Percentiles rank a stretch among this genome's conserved stretches.
These are phyloP conservation scores for Aspergillus sp. DNA, from an alignment of 2,329 filamentous ascomycete species.

Conservation along the genomic window DNA sequence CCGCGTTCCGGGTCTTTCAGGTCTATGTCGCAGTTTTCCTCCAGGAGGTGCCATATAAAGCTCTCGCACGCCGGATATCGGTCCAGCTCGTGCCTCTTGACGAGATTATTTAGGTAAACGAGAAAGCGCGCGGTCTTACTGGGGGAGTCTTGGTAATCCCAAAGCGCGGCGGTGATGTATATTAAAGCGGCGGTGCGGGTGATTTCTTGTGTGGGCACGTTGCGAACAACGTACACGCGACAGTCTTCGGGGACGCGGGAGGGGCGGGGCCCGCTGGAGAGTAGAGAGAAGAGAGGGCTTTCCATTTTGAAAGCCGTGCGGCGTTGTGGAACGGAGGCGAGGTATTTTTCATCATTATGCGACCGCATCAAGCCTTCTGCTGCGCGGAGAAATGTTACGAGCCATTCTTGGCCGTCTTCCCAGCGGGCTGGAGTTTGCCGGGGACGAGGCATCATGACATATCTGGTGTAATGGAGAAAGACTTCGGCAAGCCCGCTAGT, in stretches of 20 bases:
- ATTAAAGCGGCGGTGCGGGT: constrained; percentile 40
- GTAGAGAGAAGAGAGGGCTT: constrained; percentile 37
- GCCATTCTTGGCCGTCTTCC: constrained; percentile 25
- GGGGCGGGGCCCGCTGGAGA: constrained; percentile 44
- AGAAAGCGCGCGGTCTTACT: constrained; percentile 36
- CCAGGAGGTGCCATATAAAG: constrained; percentile 40
- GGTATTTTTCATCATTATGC: constrained; percentile 28
- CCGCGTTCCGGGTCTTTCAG: constrained; percentile 36
- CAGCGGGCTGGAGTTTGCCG: constrained; percentile 4
- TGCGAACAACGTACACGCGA: constrained; percentile 38
- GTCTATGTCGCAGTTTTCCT: constrained; percentile 36
- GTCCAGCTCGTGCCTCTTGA: constrained; percentile 33
- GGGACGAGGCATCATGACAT: constrained; percentile 29
- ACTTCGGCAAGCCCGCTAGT: constrained; percentile 24
- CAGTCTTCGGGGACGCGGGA: constrained; percentile 35
- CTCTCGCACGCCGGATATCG: constrained; percentile 39
- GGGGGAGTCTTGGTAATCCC: constrained; percentile 33
- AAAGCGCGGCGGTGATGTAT: constrained; percentile 39
- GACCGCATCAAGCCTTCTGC: constrained; percentile 35
- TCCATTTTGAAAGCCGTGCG: constrained; percentile 36
- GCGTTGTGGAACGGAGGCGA: constrained; percentile 29
- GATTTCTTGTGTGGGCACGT: constrained; percentile 33
- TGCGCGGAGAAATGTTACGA: constrained; percentile 36
- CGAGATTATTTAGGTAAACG: constrained; percentile 22
- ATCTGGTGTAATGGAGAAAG: constrained; percentile 37